Percentiles rank a stretch among this genome's conserved stretches.
phyloP scores from a whole-genome alignment of 1,284 basidiomycete species.

The Sanghuangporus weigelae region DNA sequence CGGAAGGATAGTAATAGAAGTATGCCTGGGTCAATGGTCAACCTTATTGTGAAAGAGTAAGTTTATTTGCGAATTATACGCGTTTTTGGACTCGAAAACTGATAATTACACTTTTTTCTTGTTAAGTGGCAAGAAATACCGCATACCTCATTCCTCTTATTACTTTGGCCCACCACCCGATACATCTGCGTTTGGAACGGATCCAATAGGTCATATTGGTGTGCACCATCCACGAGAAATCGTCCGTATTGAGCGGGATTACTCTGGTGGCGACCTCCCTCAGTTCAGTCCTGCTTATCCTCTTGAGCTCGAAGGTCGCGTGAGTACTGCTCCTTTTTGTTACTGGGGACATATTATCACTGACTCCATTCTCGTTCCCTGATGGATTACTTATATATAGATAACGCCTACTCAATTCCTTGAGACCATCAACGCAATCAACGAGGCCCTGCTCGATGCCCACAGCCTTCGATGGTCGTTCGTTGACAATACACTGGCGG shows the following conservation, averaged over 20 bases:
- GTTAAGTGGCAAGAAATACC: slow-evolving; percentile 15
- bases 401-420: slow-evolving; percentile 80
- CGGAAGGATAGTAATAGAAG: slow-evolving; percentile 9
- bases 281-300: slow-evolving; percentile 81
- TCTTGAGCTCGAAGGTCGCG: slow-evolving; percentile 77
- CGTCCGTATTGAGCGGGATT: slow-evolving; percentile 78
- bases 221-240: slow-evolving; percentile 83
- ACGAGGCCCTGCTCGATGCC: slow-evolving; percentile 75
- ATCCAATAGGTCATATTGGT: slow-evolving; percentile 74
- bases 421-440: slow-evolving; percentile 80
- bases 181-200: slow-evolving; percentile 69
- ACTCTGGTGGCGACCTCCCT: slow-evolving; percentile 71
- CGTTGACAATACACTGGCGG: slow-evolving; percentile 64
- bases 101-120: background rate
- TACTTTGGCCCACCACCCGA: slow-evolving; percentile 75
- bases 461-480: slow-evolving; percentile 61
- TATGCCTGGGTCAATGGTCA: background rate
- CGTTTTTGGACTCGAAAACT: background rate
- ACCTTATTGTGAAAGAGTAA: slow-evolving; percentile 15
- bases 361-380: background rate
- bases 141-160: slow-evolving; percentile 71
- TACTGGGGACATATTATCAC: background rate
- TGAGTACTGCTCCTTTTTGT: slow-evolving; percentile 35
- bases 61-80: background rate
- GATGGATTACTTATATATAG: slow-evolving; percentile 32